These are phyloP conservation scores for Dunaliella salina DNA, from an alignment of 163 green algal species.

Conservation along the genomic window DNA sequence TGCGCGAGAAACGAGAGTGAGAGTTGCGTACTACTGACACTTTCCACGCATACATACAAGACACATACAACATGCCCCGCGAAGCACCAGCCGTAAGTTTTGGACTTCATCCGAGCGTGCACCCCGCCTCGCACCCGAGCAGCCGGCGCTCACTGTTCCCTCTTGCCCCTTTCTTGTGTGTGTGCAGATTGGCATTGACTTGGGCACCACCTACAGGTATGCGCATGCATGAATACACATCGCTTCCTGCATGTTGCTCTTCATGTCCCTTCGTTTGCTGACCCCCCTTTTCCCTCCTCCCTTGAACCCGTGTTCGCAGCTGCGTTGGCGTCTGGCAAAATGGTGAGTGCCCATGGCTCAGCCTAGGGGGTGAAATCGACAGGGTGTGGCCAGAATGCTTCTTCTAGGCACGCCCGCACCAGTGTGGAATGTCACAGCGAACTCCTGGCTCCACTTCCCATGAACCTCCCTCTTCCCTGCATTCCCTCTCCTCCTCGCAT, in stretches of 20 bases:
- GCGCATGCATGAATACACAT: not conserved
- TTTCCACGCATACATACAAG: not conserved
- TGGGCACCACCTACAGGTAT: conserved; percentile 20
- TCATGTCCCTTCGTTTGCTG: not conserved
- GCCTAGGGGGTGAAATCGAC: too few species aligned
- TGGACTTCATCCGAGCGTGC: too few species aligned
- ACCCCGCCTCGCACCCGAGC: too few species aligned
- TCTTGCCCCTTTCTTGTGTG: not conserved
- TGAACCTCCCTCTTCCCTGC: not conserved
- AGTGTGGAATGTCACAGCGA: not conserved
- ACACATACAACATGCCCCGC: not conserved
- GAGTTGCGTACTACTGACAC: not conserved
- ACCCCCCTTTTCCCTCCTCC: not conserved
- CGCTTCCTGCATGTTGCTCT: not conserved
- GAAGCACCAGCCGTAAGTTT: not conserved
- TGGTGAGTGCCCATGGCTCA: conserved; percentile 9
- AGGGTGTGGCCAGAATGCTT: too few species aligned
- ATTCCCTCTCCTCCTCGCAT: not conserved
- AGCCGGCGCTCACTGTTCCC: too few species aligned
- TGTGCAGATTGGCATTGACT: conserved; percentile 18
- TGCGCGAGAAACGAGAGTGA: not conserved
- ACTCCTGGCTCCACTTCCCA: not conserved
- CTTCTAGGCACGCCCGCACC: not conserved
- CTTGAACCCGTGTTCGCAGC: conserved; percentile 11
- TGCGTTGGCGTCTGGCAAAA: conserved; percentile 93